Percentiles rank a stretch among this genome's conserved stretches.
These are phyloP conservation scores for Clavariopsis aquatica DNA, from an alignment of 495 filamentous ascomycete genomes.

Conservation along the genomic window DNA sequence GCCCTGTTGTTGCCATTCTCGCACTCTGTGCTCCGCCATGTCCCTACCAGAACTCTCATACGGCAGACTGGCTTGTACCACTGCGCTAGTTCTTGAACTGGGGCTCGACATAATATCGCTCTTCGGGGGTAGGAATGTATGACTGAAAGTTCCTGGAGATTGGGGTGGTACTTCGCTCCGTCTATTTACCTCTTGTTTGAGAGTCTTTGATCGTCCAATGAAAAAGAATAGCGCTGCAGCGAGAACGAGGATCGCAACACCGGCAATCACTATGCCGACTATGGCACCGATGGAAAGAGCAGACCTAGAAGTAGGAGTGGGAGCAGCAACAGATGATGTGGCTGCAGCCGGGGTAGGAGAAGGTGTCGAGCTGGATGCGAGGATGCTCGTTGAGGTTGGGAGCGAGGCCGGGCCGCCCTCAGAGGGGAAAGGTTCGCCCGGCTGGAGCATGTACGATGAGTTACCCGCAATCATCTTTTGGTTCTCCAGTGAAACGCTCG, in stretches of 20 bases:
- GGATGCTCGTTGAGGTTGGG: too few relatives aligned
- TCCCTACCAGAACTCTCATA: neutral
- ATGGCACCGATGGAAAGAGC: slow-evolving; percentile 48
- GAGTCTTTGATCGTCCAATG: slow-evolving; percentile 32
- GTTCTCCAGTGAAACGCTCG: slow-evolving; percentile 30
- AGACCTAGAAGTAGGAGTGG: neutral
- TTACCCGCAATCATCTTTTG: slow-evolving; percentile 38
- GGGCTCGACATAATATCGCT: neutral
- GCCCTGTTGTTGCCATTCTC: neutral
- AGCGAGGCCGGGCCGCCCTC: slow-evolving; percentile 26
- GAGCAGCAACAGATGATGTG: slow-evolving; percentile 6
- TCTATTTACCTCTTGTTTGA: slow-evolving; percentile 13
- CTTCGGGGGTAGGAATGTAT: neutral
- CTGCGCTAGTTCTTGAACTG: slow-evolving; percentile 2
- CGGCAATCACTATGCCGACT: slow-evolving; percentile 50
- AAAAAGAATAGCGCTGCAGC: slow-evolving; percentile 49
- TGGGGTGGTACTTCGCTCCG: neutral
- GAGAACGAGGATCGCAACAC: slow-evolving; percentile 40
- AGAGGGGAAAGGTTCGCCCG: slow-evolving; percentile 44
- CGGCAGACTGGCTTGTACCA: neutral
- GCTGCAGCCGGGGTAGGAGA: neutral
- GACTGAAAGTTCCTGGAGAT: neutral
- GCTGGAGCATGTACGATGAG: slow-evolving; percentile 35
- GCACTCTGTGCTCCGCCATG: neutral
- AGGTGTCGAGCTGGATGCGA: neutral